Conservation (phyloP, 2,329 filamentous ascomycete species). For the Talaromyces verruculosus region DNA sequence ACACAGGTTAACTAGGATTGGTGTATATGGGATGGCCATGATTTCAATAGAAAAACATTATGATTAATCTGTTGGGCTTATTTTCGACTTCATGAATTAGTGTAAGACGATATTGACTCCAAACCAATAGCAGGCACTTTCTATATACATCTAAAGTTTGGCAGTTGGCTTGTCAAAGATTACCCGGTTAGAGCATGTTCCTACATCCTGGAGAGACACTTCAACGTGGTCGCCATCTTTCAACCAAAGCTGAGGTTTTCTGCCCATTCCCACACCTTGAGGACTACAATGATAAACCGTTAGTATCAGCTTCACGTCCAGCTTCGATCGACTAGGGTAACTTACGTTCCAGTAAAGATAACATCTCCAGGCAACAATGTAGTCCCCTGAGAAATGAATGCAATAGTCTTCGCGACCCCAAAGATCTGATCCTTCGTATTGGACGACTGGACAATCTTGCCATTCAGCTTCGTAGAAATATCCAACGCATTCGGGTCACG, state of each 20-base stretch:
- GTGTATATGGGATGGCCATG: constrained; percentile 7
- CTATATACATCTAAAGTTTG: constrained; percentile 34
- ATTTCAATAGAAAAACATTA: constrained; percentile 5
- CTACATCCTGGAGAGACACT: constrained; percentile 66
- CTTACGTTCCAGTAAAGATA: constrained; percentile 49
- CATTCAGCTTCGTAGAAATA: constrained; percentile 52
- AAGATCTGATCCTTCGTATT: constrained; percentile 54
- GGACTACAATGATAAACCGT: constrained; percentile 56
- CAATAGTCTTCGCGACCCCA: constrained; percentile 47
- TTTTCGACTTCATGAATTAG: background rate
- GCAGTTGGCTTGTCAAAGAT: constrained; percentile 43
- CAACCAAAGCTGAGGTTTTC: constrained; percentile 65
- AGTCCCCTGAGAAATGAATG: constrained; percentile 48
- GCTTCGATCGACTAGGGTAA: constrained; percentile 26
- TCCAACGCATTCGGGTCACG: constrained; percentile 42
- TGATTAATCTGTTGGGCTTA: constrained; percentile 3
- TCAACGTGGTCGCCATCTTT: constrained; percentile 70
- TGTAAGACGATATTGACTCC: background rate
- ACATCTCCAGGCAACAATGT: constrained; percentile 44
- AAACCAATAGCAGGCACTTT: background rate
- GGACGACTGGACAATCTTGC: constrained; percentile 49
- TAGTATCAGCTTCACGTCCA: constrained; percentile 60
- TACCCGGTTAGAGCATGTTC: constrained; percentile 52
- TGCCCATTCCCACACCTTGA: constrained; percentile 69
- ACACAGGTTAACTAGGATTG: constrained; percentile 64